A percentile compares a stretch with the other conserved stretches of the same genome.
phyloP scores from a whole-genome alignment of 208 protist species.

The Tritrichomonas foetus region DNA sequence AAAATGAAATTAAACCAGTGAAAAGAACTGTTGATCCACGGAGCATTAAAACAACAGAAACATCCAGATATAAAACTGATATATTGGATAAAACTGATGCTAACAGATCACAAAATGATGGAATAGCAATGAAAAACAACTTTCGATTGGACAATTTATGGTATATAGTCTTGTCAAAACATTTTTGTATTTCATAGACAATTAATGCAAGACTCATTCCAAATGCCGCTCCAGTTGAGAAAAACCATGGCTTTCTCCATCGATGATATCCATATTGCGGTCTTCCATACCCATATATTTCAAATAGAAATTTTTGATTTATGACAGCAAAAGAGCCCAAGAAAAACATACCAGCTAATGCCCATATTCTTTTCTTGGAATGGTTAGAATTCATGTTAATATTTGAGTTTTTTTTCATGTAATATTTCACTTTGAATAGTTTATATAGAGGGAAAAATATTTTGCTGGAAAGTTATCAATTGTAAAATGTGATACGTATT shows the following conservation, averaged over 20 bases:
- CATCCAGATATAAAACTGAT: slow-evolving; percentile 19
- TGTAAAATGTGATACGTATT: no score
- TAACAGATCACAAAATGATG: neutral
- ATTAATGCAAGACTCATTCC: neutral
- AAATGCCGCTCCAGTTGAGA: neutral
- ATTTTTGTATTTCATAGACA: neutral
- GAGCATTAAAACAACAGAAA: slow-evolving; percentile 4
- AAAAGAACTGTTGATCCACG: slow-evolving; percentile 39
- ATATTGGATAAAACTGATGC: neutral
- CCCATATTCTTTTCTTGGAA: no score
- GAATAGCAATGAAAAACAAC: neutral
- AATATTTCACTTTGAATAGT: no score
- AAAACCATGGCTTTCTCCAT: slow-evolving; percentile 17
- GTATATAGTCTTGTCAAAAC: neutral
- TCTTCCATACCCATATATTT: neutral
- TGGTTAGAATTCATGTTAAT: no score
- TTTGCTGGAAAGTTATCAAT: no score
- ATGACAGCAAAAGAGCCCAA: neutral
- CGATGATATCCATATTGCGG: neutral
- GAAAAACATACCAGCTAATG: neutral
- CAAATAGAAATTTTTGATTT: slow-evolving; percentile 17
- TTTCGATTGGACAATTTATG: neutral
- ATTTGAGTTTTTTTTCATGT: no score
- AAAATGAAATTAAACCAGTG: neutral
- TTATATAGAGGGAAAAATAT: no score